Evolutionary conservation across 176 grass and related monocot genomes (phyloP).

Genomic region (Dactylis glomerata): DNA sequence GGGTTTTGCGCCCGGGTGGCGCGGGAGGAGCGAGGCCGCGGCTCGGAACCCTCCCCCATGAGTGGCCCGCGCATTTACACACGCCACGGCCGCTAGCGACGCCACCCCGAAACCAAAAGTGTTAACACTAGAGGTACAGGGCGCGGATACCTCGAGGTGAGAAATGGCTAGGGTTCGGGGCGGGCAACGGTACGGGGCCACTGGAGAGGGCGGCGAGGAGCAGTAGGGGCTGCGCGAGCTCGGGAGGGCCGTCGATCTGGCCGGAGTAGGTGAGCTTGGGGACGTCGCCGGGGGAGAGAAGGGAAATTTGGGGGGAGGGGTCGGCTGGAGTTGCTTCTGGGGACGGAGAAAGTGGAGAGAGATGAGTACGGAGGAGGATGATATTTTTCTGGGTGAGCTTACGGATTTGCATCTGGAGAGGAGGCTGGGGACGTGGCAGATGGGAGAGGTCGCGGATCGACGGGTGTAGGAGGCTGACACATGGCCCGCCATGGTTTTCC

Average conservation of each 20-base stretch:
- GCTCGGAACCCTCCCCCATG: slow-evolving; percentile 36
- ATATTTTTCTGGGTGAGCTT: slow-evolving; percentile 29
- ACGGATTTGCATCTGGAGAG: slow-evolving; percentile 31
- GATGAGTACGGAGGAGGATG: neutral
- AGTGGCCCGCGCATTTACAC: slow-evolving; percentile 24
- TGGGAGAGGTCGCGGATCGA: neutral
- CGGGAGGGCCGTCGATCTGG: slow-evolving; percentile 26
- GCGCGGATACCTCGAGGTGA: slow-evolving; percentile 38
- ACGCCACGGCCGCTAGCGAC: neutral
- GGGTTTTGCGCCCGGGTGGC: slow-evolving; percentile 37
- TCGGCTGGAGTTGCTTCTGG: slow-evolving; percentile 9
- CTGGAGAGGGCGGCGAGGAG: neutral
- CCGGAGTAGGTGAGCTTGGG: slow-evolving; percentile 22
- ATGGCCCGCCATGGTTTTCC: neutral
- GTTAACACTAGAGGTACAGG: slow-evolving; percentile 58
- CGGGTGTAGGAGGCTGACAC: slow-evolving; percentile 22
- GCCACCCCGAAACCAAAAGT: slow-evolving; percentile 43
- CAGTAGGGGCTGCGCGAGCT: neutral
- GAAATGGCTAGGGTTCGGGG: slow-evolving; percentile 39
- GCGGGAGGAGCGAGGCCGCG: slow-evolving; percentile 12
- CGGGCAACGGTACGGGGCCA: slow-evolving; percentile 11
- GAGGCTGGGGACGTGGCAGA: slow-evolving; percentile 23
- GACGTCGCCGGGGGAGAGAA: slow-evolving; percentile 50
- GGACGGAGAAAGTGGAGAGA: slow-evolving; percentile 4
- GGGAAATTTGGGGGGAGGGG: slow-evolving; percentile 30